These are phyloP conservation scores for Ceratocystis alfenasii DNA, from an alignment of 2,329 filamentous ascomycete genomes.

Conservation along the genomic window DNA sequence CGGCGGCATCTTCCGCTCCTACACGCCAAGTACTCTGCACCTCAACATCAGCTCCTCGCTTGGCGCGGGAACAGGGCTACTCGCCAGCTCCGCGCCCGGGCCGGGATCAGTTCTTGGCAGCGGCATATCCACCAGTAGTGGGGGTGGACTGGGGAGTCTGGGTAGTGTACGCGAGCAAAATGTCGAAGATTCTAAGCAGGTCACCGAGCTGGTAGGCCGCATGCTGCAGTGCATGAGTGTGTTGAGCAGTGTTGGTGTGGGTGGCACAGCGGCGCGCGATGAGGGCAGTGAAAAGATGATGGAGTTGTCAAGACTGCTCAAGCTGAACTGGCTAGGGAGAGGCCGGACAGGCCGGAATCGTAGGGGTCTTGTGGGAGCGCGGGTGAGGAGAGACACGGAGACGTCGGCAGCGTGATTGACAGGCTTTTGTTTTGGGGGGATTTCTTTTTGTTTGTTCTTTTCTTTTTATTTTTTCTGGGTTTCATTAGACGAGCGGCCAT, in stretches of 20 bases:
- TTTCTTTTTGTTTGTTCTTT: neutral
- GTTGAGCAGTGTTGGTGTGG: conserved; percentile 55
- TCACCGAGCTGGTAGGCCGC: conserved; percentile 86
- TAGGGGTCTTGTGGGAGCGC: conserved; percentile 71
- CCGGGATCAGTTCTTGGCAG: conserved; percentile 4
- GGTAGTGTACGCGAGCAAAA: conserved; percentile 44
- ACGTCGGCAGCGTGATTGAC: neutral
- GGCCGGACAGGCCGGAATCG: conserved; percentile 81
- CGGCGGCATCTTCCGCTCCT: conserved; percentile 35
- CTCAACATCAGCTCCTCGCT: conserved; percentile 28
- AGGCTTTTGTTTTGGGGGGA: too few species aligned
- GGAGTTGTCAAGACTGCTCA: conserved; percentile 72
- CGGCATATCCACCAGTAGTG: conserved; percentile 15
- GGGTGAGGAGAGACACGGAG: conserved; percentile 39
- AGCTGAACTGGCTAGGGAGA: conserved; percentile 91
- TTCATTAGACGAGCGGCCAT: neutral
- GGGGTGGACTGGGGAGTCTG: neutral
- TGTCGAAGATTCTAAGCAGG: conserved; percentile 58
- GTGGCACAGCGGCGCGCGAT: conserved; percentile 44
- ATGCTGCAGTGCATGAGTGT: conserved; percentile 97
- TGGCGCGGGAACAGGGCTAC: conserved; percentile 21
- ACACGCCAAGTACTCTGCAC: conserved; percentile 36
- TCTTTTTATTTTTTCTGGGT: neutral
- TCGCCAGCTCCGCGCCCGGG: conserved; percentile 1
- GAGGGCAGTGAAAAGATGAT: conserved; percentile 68